Percentiles rank a stretch among this genome's conserved stretches.
These are phyloP conservation scores for Aquanectria penicillioides DNA, from an alignment of 2,329 filamentous ascomycete species.

Conservation along the genomic window DNA sequence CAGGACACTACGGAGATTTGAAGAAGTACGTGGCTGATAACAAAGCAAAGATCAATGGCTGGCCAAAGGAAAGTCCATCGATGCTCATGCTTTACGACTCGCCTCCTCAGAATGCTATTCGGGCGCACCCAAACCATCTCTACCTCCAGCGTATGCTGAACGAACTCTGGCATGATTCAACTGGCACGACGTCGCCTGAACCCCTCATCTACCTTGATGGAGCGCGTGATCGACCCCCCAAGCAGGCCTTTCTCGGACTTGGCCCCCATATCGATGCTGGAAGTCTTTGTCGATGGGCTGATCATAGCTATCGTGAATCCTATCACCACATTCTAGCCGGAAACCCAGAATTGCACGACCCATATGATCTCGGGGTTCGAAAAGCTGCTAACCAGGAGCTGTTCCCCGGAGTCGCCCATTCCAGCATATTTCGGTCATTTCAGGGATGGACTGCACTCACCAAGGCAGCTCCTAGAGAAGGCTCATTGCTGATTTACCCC, in stretches of 20 bases:
- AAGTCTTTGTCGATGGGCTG: slow-evolving; percentile 54
- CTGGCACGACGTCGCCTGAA: slow-evolving; percentile 42
- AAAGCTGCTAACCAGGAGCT: slow-evolving; percentile 46
- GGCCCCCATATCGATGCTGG: slow-evolving; percentile 57
- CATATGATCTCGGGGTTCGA: slow-evolving; percentile 49
- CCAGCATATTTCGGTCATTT: slow-evolving; percentile 49
- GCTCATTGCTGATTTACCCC: slow-evolving; percentile 52
- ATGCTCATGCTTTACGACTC: slow-evolving; percentile 53
- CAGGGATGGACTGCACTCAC: slow-evolving; percentile 57
- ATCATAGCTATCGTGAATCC: slow-evolving; percentile 48
- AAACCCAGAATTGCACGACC: slow-evolving; percentile 47
- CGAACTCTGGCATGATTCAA: slow-evolving; percentile 49
- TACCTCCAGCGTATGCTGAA: slow-evolving; percentile 49
- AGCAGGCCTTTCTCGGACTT: slow-evolving; percentile 50
- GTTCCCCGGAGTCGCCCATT: slow-evolving; percentile 49
- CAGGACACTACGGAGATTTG: slow-evolving; percentile 42
- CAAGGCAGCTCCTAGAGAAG: slow-evolving; percentile 44
- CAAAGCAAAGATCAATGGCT: slow-evolving; percentile 42
- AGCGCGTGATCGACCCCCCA: slow-evolving; percentile 50
- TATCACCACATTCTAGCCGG: slow-evolving; percentile 52
- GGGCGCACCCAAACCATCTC: slow-evolving; percentile 51
- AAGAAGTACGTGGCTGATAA: slow-evolving; percentile 48
- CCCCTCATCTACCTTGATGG: slow-evolving; percentile 53
- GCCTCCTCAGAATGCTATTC: slow-evolving; percentile 49
- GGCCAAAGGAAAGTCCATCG: slow-evolving; percentile 49